Evolutionary conservation across 176 grass and related monocot species (phyloP), one percentile per base, ranked within the genome.

Genomic region (Panicum miliaceum): DNA sequence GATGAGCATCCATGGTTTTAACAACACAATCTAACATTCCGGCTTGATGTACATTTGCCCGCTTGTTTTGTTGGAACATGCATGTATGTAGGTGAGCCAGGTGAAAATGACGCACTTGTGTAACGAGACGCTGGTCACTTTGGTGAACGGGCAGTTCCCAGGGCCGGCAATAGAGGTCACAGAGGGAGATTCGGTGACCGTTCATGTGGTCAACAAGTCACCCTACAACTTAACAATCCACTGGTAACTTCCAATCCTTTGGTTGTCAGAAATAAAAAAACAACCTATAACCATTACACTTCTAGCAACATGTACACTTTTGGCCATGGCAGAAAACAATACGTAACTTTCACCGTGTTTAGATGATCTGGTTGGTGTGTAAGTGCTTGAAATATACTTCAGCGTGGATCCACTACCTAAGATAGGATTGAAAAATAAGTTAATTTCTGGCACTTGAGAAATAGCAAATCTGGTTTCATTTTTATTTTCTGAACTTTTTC

Each of bases 91-190:
- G 52, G 52, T 54, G 52, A 54, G 52, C 18, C 52, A 54, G 52
- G 19, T 54, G 52, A 20, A 54, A 7, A 54, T 54, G 52, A 54
- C 18, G 19, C 52, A 54, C 19, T 54, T 54, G 52, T 54, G 52
- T 18, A 54, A 54, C 1, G 18, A 54, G 52, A 54, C 52, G 5
- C 52, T 53, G 18, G 5, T 20, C 51, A 53, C 51, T 6, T 16
- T 53, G 57, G 93, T 98, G 63, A 98, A 98, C 56, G 89, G 88
- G 15, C 64, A 84, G 79, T 98, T 90, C 84, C 96, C 91, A 4
- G 96, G 93, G 20, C 89, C 96, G 22, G 79, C 96, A 4, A 76
- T 99, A 80, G 88, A 86, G 73, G 96, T 86, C 52, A 54, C 16
- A 7, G 52, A 54, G 19, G 52, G 52, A 54, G 52, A 54, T 18